Evolutionary conservation across 805 yeast species (phyloP), one percentile per base, ranked within the genome.

Genomic region (Candida awuae): DNA sequence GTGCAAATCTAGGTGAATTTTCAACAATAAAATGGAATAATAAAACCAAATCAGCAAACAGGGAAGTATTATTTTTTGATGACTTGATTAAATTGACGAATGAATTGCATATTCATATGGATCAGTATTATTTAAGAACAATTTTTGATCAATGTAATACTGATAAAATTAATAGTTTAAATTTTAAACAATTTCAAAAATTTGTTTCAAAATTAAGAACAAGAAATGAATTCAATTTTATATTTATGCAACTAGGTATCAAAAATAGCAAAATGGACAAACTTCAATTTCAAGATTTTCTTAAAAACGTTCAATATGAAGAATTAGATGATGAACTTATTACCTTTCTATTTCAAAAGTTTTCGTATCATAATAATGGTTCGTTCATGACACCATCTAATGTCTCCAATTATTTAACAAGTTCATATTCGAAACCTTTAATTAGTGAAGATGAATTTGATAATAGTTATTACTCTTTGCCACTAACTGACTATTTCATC

Each of bases 401-500:
- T 29, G 50, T 56, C 22, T 43, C 58, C 10, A 52, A 55, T 29
- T 66, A 53, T 38, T 39, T 64, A 16, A 40, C 52, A n/a, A 64
- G 69, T 16, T 51, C 58, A 13, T 53, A 52, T 38, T 50, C 61
- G 1, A 39, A 54, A 1, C 58, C 61, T 3, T 38, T 51, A 18
- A 9, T 21, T 3, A 34, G 35, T 27, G 32, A 27, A 8, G 46
- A 43, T n/a, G 62, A 58, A 27, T 13, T 20, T 17, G 20, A 31
- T 23, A 8, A 30, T 5, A 12, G 22, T 13, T 77, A 77, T 44
- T 65, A 71, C 41, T 54, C 73, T 0, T 63, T 65, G 20, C 97
- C 98, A 0, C 53, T 92, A 27, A 84, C 77, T 53, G 90, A 88
- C 50, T 92, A 94, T 56, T 86, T 66, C 54, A 83, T 94, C 22